A percentile compares a stretch with the other conserved stretches of the same genome.
Conservation (phyloP, 306 rosid species). For the Hylodesmum podocarpum region DNA sequence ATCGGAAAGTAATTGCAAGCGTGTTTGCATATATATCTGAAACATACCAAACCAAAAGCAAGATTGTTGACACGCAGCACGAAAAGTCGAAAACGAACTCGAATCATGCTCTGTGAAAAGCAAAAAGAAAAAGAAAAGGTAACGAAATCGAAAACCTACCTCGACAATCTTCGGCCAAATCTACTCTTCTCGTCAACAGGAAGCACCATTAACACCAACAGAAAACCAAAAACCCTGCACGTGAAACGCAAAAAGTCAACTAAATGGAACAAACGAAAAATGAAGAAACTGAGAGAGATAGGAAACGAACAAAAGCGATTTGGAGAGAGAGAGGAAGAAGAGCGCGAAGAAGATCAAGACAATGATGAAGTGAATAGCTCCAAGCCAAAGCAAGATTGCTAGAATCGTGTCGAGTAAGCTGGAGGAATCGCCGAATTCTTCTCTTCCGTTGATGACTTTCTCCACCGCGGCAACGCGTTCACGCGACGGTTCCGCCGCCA, state of each 20-base stretch:
- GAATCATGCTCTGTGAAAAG: neutral
- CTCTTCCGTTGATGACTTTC: slow-evolving; percentile 39
- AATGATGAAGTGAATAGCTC: slow-evolving; percentile 64
- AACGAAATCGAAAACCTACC: slow-evolving; percentile 34
- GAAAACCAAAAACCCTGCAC: slow-evolving; percentile 65
- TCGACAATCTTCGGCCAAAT: slow-evolving; percentile 57
- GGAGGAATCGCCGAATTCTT: slow-evolving; percentile 36
- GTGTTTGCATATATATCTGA: slow-evolving; percentile 71
- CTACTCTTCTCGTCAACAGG: slow-evolving; percentile 60
- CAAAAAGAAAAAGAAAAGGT: no score
- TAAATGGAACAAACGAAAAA: neutral
- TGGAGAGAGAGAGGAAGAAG: slow-evolving; percentile 62
- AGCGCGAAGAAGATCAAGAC: slow-evolving; percentile 49
- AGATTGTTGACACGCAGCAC: neutral
- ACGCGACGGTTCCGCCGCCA: slow-evolving; percentile 8
- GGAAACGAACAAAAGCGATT: slow-evolving; percentile 57
- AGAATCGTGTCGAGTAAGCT: slow-evolving; percentile 26
- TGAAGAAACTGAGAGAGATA: neutral
- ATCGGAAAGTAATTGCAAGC: slow-evolving; percentile 78
- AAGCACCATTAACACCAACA: slow-evolving; percentile 49
- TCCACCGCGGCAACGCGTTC: neutral
- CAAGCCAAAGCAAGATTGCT: slow-evolving; percentile 69
- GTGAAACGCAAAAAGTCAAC: neutral
- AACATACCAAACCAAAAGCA: neutral
- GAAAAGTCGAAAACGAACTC: neutral